These are phyloP conservation scores for Massariosphaeria phaeospora DNA, from an alignment of 495 filamentous ascomycete species.

Conservation along the genomic window DNA sequence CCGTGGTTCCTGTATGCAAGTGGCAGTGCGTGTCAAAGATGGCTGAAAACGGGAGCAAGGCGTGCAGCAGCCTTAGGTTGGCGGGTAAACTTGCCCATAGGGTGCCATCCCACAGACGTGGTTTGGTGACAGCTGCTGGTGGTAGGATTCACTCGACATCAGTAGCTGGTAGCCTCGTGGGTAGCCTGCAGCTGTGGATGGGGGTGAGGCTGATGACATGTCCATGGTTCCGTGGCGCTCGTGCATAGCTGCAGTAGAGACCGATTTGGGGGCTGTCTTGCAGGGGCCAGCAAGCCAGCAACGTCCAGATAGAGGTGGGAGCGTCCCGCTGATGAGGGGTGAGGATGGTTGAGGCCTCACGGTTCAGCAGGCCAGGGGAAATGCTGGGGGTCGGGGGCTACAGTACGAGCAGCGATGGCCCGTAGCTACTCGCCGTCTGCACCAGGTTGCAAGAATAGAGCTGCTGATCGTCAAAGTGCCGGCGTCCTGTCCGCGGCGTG, in stretches of 20 bases:
- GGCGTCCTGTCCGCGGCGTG: neutral
- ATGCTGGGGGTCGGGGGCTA: neutral
- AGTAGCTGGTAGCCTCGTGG: neutral
- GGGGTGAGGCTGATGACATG: constrained; percentile 14
- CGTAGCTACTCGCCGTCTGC: constrained; percentile 9
- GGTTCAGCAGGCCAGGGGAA: neutral
- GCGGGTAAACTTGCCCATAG: constrained; percentile 10
- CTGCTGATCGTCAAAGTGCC: constrained; percentile 4
- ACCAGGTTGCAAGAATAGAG: constrained; percentile 15
- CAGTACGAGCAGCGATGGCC: neutral
- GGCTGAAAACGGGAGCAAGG: constrained; percentile 6
- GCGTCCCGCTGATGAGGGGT: constrained; percentile 4
- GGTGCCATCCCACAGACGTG: neutral
- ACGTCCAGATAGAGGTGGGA: neutral
- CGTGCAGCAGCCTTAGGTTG: neutral
- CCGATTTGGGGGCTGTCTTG: neutral
- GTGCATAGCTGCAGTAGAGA: neutral
- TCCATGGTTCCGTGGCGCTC: constrained; percentile 14
- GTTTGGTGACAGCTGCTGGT: constrained; percentile 7
- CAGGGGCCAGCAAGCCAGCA: neutral
- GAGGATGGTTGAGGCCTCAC: neutral
- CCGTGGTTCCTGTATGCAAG: neutral
- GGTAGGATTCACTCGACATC: too few relatives aligned
- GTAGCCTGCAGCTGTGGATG: neutral
- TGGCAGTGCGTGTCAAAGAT: neutral